These are phyloP conservation scores for Obelidium mucronatum DNA, from an alignment of 192 early-diverging fungal species.

Conservation along the genomic window DNA sequence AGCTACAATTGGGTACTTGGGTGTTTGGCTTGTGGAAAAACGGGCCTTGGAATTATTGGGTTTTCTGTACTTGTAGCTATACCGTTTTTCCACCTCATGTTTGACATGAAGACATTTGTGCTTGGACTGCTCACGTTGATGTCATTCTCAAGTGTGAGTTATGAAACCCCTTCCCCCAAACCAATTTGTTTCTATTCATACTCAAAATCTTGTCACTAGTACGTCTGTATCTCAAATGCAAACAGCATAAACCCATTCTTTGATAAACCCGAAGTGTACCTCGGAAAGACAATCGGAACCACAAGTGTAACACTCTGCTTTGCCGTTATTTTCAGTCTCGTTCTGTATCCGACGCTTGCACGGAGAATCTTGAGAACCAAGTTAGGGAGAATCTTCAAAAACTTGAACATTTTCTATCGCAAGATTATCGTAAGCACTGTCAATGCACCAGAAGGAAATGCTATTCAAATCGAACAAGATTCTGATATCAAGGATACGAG, in stretches of 20 bases:
- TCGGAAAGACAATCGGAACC: slow-evolving; percentile 24
- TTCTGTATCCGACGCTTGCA: slow-evolving; percentile 37
- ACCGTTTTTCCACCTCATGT: slow-evolving; percentile 12
- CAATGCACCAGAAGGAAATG: slow-evolving; percentile 26
- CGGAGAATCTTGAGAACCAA: slow-evolving; percentile 13
- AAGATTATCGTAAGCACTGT: slow-evolving; percentile 11
- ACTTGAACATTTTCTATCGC: slow-evolving; percentile 32
- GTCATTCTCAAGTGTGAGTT: slow-evolving; percentile 24
- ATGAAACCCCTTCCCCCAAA: not conserved
- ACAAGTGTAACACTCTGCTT: slow-evolving; percentile 7
- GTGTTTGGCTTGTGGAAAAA: slow-evolving; percentile 7
- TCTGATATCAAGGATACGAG: slow-evolving; percentile 17
- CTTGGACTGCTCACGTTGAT: slow-evolving; percentile 32
- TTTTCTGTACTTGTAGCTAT: slow-evolving; percentile 23
- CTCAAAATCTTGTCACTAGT: slow-evolving; percentile 1
- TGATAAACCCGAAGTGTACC: not conserved
- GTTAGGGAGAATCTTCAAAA: slow-evolving; percentile 5
- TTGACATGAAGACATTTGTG: not conserved
- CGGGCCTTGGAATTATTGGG: not conserved
- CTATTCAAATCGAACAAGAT: not conserved
- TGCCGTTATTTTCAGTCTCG: slow-evolving; percentile 40
- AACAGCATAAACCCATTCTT: slow-evolving; percentile 31
- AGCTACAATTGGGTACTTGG: slow-evolving; percentile 6
- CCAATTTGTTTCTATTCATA: not conserved
- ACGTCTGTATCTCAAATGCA: not conserved